Evolutionary conservation across 805 yeast genomes (phyloP), one percentile per base, ranked within the genome.

Genomic region (Metschnikowia bowlesiae): DNA sequence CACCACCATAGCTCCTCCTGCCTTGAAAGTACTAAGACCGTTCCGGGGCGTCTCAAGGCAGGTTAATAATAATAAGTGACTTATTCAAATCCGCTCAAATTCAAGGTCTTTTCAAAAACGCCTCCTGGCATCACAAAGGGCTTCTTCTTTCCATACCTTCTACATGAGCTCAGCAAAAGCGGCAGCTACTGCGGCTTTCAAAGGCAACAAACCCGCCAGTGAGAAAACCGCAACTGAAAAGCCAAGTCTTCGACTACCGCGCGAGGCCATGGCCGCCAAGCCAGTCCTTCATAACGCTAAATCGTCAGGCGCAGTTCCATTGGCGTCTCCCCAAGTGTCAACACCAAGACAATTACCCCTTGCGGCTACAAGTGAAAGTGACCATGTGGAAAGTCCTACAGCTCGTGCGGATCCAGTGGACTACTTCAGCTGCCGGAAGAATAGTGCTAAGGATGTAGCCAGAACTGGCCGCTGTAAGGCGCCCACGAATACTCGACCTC

Each of bases 141-240:
- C 33, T 14, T 29, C n/a, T 7, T 10, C 36, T 28, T 42, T 37
- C 38, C n/a, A n/a, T 29, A 33, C 30, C 22, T 9, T 34, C 8
- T 26, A 8, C 40, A 56, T 54, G 58, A 51, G 60, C 49, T 60
- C 71, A 31, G 73, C 72, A 37, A 71, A 69, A 43, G 75, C 76
- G 7, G 78, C 78, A 11, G 78, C 78, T 2, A 53, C 69, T 56
- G 77, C 77, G 4, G 78, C 78, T 6, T 73, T 73, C 55, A 70
- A 65, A 50, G 68, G 60, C 44, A 39, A 40, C 44, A 53, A 28
- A 16, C 37, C 47, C 29, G 39, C 47, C 13, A 39, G 29, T 5
- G 31, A 37, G 46, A 44, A 39, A 26, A n/a, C 14, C 41, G 22
- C 37, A 41, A 22, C 46, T 38, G 33, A 33, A 5, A 32, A 28